Conservation (phyloP, 2,329 filamentous ascomycete genomes). For the Eutypella sp. region DNA sequence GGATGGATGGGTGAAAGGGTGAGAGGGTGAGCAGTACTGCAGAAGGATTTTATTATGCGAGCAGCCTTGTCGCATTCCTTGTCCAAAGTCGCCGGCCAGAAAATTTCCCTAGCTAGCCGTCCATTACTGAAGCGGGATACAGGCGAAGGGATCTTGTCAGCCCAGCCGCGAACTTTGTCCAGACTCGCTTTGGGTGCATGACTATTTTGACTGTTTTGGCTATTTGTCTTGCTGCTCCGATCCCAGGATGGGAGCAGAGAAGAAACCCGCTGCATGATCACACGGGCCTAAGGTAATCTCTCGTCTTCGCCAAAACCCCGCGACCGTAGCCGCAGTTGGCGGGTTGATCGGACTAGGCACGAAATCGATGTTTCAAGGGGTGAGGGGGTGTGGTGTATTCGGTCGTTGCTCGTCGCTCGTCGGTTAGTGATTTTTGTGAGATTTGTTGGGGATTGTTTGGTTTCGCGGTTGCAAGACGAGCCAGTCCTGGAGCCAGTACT, state of each 20-base stretch:
- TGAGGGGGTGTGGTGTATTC: too few species aligned
- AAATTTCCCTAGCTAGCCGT: constrained; percentile 65
- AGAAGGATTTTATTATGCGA: constrained; percentile 84
- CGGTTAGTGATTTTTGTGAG: background rate
- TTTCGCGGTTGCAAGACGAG: too few species aligned
- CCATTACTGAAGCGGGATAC: constrained; percentile 64
- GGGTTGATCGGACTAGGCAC: background rate
- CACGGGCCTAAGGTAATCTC: background rate
- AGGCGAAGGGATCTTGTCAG: constrained; percentile 50
- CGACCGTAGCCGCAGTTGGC: background rate
- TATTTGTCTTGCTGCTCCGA: constrained; percentile 31
- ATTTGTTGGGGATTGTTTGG: background rate
- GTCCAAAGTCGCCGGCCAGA: constrained; percentile 81
- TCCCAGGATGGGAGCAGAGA: constrained; percentile 37
- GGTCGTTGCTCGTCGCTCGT: background rate
- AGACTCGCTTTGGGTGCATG: constrained; percentile 24
- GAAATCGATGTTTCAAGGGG: background rate
- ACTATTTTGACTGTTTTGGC: too few species aligned
- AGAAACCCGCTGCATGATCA: constrained; percentile 42
- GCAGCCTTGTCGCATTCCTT: constrained; percentile 90
- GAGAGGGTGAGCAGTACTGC: constrained; percentile 55
- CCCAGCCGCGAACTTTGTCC: constrained; percentile 40
- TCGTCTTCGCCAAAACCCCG: background rate
- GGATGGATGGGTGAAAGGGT: constrained; percentile 5
- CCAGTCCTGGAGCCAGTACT: too few species aligned